These are phyloP conservation scores for Fomitopsis schrenkii DNA, from an alignment of 1,284 basidiomycete genomes.

Conservation along the genomic window DNA sequence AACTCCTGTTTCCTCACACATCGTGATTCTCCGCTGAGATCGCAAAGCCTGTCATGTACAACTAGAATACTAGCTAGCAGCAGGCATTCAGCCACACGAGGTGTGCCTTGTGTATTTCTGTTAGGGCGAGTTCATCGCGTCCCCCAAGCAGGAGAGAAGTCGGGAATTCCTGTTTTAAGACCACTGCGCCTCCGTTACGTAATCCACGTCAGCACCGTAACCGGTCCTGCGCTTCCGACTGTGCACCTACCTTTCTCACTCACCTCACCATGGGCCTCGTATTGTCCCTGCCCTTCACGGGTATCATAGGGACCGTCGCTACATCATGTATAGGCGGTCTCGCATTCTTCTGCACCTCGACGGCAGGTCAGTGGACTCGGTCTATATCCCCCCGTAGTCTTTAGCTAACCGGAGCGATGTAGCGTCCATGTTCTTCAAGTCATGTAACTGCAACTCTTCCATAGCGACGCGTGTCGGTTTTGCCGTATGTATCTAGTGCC, in stretches of 20 bases:
- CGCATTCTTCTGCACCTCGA: slow-evolving; percentile 80
- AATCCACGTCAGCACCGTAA: neutral
- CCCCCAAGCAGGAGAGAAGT: too few relatives aligned
- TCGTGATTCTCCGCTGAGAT: too few relatives aligned
- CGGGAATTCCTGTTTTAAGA: too few relatives aligned
- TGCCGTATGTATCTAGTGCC: slow-evolving; percentile 54
- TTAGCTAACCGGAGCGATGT: slow-evolving; percentile 9
- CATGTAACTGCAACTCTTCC: slow-evolving; percentile 98
- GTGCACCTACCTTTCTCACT: neutral
- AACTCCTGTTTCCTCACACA: too few relatives aligned
- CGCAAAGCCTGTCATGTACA: too few relatives aligned
- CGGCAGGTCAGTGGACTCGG: slow-evolving; percentile 53
- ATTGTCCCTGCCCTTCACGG: slow-evolving; percentile 84
- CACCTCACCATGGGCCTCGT: slow-evolving; percentile 65
- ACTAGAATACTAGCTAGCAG: too few relatives aligned
- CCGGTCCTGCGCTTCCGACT: neutral
- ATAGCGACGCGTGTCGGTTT: slow-evolving; percentile 98
- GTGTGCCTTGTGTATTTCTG: too few relatives aligned
- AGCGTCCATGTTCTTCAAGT: slow-evolving; percentile 98
- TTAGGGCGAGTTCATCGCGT: too few relatives aligned
- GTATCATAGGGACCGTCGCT: slow-evolving; percentile 71
- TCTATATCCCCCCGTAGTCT: neutral
- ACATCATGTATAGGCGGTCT: slow-evolving; percentile 80
- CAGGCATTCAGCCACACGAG: too few relatives aligned
- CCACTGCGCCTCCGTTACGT: neutral